A percentile compares a stretch with the other conserved stretches of the same genome.
Conservation (phyloP, 2,329 filamentous ascomycete species). For the Trichoderma gracile region DNA sequence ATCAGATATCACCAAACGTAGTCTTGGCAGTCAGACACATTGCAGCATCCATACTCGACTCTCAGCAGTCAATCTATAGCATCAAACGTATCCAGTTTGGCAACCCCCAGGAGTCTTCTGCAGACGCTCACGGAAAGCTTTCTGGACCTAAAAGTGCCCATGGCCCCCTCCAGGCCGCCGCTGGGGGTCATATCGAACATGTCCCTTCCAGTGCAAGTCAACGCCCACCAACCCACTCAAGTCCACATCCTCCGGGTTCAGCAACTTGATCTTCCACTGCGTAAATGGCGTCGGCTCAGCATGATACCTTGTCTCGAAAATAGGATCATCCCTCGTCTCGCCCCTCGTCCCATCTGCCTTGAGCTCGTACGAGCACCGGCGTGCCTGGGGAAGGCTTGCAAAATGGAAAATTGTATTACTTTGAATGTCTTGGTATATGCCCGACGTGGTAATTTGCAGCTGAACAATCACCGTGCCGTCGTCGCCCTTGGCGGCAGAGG, state of each 20-base stretch:
- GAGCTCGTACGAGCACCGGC: neutral
- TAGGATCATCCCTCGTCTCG: neutral
- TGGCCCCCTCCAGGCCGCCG: no score
- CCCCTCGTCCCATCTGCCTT: neutral
- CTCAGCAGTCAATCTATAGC: no score
- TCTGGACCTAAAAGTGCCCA: no score
- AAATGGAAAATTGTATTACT: neutral
- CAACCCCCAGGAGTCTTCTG: no score
- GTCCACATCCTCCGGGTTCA: neutral
- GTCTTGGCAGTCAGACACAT: no score
- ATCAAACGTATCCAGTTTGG: no score
- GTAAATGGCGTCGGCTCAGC: neutral
- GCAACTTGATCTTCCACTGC: neutral
- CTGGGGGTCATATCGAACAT: neutral
- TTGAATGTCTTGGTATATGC: neutral
- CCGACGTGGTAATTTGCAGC: neutral
- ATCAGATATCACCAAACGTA: no score
- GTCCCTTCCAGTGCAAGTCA: neutral
- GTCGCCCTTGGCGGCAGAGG: neutral
- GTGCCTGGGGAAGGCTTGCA: neutral
- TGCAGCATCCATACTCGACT: no score
- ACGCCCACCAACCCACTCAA: neutral
- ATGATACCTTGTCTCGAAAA: neutral
- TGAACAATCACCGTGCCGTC: neutral
- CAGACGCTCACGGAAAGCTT: no score